phyloP scores from a whole-genome alignment of 2,329 filamentous ascomycete genomes.

The Curvularia hawaiiensis region DNA sequence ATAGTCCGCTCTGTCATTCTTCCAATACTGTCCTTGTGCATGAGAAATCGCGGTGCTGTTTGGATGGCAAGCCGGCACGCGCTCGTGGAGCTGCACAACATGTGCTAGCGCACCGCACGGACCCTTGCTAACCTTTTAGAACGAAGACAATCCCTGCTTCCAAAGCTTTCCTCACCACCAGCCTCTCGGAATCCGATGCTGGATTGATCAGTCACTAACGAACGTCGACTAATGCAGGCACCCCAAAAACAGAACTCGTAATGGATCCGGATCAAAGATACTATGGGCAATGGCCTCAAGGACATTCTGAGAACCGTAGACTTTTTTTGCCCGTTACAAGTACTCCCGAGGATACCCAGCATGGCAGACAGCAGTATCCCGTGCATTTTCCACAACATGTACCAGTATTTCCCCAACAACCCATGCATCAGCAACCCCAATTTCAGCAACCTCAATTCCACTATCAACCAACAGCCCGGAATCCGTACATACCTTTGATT shows the following conservation, averaged over 20 bases:
- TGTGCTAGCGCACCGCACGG: constrained; percentile 11
- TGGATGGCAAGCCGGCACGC: neutral
- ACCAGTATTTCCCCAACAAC: constrained; percentile 25
- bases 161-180: constrained; percentile 16
- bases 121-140: constrained; percentile 6
- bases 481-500: constrained; percentile 28
- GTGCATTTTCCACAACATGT: constrained; percentile 22
- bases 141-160: constrained; percentile 17
- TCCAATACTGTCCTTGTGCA: neutral
- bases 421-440: constrained; percentile 22
- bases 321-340: constrained; percentile 28
- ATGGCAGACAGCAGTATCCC: constrained; percentile 21
- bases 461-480: constrained; percentile 15
- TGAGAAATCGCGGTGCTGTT: neutral
- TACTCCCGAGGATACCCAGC: constrained; percentile 26
- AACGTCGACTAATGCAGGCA: constrained; percentile 16
- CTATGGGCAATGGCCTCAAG: constrained; percentile 30
- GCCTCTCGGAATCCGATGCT: constrained; percentile 13
- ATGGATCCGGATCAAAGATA: constrained; percentile 33
- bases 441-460: constrained; percentile 16
- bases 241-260: constrained; percentile 8
- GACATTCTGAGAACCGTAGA: constrained; percentile 21
- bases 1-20: neutral
- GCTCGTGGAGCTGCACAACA: neutral
- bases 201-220: constrained; percentile 28